phyloP scores from a whole-genome alignment of 2,329 filamentous ascomycete species.

The Fonsecaea erecta region DNA sequence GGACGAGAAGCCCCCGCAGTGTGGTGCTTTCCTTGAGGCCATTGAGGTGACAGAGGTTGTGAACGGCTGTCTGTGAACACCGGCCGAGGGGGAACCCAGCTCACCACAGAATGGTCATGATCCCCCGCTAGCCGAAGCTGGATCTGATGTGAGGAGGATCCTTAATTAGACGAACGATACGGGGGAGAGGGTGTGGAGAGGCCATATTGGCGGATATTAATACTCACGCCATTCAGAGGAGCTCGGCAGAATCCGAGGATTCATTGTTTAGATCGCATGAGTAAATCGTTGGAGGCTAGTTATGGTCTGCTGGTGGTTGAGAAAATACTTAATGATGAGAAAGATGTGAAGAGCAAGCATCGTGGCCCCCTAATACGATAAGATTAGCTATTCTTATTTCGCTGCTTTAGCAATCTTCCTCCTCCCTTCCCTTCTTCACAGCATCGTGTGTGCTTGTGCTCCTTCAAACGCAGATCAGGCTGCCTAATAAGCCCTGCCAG shows the following conservation, averaged over 20 bases:
- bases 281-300: neutral
- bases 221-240: neutral
- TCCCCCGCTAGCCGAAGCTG: neutral
- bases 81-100: neutral
- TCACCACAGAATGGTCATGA: neutral
- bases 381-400: neutral
- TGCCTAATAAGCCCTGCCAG: neutral
- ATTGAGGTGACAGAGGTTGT: neutral
- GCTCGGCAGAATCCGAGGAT: neutral
- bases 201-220: constrained; percentile 1
- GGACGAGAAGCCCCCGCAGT: neutral
- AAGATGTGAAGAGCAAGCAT: neutral
- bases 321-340: neutral
- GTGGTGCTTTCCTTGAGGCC: neutral
- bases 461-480: neutral
- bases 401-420: neutral
- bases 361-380: neutral
- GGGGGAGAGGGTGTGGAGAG: neutral
- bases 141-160: constrained; percentile 3
- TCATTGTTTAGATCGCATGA: neutral
- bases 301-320: neutral
- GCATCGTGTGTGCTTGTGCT: neutral
- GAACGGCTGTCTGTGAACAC: neutral
- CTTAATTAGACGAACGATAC: neutral
- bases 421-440: neutral